Base-by-base conservation (phyloP, 495 filamentous ascomycete species). In the Pyronema domesticum region DNA sequence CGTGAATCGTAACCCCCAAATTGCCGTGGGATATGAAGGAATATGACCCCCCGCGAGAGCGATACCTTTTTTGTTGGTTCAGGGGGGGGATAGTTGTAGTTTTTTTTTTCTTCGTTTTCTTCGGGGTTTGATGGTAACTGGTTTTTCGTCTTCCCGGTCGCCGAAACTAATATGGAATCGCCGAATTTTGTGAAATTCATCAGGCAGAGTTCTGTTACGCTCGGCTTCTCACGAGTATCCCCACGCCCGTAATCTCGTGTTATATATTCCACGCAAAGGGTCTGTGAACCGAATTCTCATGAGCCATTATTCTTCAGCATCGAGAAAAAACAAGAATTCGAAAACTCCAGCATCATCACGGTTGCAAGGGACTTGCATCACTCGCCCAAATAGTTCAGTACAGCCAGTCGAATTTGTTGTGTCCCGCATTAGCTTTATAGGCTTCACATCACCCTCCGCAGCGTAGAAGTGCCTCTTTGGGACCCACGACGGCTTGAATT, bases 391-490 rank as follows among this genome's bases (percentile, higher is more conserved):
- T 13, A 17, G 39, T 42, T 13, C 39, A 13, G 39, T 42, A 13
- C 39, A 42, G 15, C 11, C 39, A 1, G 39, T 42, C 11, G 23
- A 30, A 2, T 30, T 30, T 30, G 23, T 30, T 30, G 23, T 30
- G 23, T 30, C 23, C 23, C 11, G 39, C 39, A 42, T 42, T 42
- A 42, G 39, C 39, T 42, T 30, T 5, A 30, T 2, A 5, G 23
- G 23, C 39, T 43, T 15, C 45, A 1, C 45, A 30, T 47, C 45
- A 15, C 4, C 45, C 19, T 11, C 18, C 1, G 13, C 45, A 14
- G 45, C 45, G 45, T 47, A 13, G 45, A 47, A 47, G 19, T 47
- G 13, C 45, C 45, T 47, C 45, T 47, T 47, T 47, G 10, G 45
- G 45, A 13, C 45, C 14, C 18, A 1, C 39, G 39, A 42, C 39